phyloP scores from a whole-genome alignment of 2,329 filamentous ascomycete species.

The Aciculosporium take region DNA sequence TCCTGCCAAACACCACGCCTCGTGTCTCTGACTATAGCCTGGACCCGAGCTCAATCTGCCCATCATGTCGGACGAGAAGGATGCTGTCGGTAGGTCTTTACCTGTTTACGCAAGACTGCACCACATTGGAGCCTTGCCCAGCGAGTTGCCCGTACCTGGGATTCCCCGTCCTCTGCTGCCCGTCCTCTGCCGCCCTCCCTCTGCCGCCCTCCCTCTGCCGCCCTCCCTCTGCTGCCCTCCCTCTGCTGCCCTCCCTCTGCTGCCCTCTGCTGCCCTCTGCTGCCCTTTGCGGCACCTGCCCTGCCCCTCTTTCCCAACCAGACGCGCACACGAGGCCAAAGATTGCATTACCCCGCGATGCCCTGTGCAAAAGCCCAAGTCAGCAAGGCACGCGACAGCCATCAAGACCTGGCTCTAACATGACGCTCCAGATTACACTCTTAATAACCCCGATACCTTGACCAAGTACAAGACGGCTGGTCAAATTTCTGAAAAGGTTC shows the following conservation, averaged over 20 bases:
- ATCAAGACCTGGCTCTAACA: conserved; percentile 1
- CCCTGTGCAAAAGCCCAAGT: background rate
- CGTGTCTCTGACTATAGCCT: background rate
- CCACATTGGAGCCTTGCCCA: background rate
- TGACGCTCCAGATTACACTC: conserved; percentile 55
- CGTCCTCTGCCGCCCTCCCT: too few species aligned
- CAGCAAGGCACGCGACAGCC: conserved; percentile 3
- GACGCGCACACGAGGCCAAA: conserved; percentile 6
- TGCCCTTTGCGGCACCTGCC: background rate
- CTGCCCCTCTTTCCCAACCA: conserved; percentile 14
- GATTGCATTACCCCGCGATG: conserved; percentile 8
- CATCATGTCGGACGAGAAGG: conserved; percentile 33
- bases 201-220: too few species aligned
- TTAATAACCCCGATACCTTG: conserved; percentile 85
- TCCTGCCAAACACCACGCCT: background rate
- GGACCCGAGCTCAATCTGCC: conserved; percentile 8
- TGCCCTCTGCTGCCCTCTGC: background rate
- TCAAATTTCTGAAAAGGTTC: conserved; percentile 87
- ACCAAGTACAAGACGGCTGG: conserved; percentile 99
- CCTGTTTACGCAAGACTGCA: background rate
- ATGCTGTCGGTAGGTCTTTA: conserved; percentile 27
- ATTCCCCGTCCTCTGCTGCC: too few species aligned
- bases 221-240: too few species aligned
- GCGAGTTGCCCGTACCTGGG: too few species aligned
- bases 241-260: too few species aligned